Conservation (phyloP, 768 basidiomycete genomes). For the Candolleomyces aberdarensis region DNA sequence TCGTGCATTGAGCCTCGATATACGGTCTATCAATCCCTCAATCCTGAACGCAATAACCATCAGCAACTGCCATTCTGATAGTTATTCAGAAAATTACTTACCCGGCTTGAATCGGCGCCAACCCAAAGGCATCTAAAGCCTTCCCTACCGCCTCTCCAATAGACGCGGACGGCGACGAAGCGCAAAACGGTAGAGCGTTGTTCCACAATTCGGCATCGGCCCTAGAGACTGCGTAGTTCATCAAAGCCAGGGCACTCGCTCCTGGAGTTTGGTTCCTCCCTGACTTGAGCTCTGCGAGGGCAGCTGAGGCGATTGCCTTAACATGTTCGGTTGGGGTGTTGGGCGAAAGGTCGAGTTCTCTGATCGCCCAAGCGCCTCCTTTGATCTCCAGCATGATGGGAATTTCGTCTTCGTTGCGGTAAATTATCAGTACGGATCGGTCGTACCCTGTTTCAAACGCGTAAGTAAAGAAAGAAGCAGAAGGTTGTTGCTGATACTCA, state of each 20-base stretch:
- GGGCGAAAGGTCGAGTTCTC: constrained; percentile 14
- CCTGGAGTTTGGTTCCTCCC: neutral
- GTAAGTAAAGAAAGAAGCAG: neutral
- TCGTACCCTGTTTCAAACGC: constrained; percentile 10
- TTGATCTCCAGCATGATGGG: constrained; percentile 15
- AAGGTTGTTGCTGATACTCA: constrained; percentile 12
- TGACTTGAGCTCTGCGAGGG: constrained; percentile 10
- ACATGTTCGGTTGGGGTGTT: constrained; percentile 14
- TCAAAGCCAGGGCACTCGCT: neutral
- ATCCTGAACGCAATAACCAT: neutral
- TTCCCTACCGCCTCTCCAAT: neutral
- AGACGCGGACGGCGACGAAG: neutral
- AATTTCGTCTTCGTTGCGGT: constrained; percentile 18
- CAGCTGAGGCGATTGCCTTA: constrained; percentile 9
- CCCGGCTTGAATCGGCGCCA: neutral
- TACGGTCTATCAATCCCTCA: neutral
- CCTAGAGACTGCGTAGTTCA: neutral
- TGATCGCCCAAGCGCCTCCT: constrained; percentile 18
- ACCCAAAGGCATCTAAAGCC: neutral
- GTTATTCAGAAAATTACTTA: neutral
- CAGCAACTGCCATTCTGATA: neutral
- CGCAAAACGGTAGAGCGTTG: neutral
- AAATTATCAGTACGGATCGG: constrained; percentile 29
- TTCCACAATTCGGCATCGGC: neutral
- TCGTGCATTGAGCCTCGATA: neutral